These are phyloP conservation scores for Pseudocercospora eumusae DNA, from an alignment of 2,329 filamentous ascomycete genomes.

Conservation along the genomic window DNA sequence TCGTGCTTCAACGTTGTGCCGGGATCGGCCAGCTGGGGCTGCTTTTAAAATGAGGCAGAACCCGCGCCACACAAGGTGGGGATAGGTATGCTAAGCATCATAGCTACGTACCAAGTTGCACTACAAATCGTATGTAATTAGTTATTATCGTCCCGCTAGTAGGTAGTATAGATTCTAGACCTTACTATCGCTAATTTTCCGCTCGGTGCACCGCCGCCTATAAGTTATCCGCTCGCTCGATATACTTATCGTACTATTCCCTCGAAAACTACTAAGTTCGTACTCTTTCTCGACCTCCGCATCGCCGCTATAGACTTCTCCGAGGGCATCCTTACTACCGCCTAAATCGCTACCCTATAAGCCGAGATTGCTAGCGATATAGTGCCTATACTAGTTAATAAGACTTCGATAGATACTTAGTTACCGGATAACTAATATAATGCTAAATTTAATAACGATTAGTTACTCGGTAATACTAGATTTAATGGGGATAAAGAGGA, in stretches of 20 bases:
- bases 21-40: slow-evolving; percentile 1
- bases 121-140: background rate
- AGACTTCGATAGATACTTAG: background rate
- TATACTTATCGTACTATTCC: background rate
- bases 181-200: background rate
- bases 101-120: background rate
- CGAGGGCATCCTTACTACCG: background rate
- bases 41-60: background rate
- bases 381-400: background rate
- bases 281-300: background rate
- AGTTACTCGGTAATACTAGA: too few relatives aligned
- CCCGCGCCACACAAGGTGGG: too few relatives aligned
- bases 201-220: background rate
- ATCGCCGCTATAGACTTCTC: background rate
- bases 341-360: background rate
- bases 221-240: background rate
- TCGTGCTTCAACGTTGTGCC: background rate
- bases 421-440: background rate
- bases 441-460: background rate
- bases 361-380: background rate
- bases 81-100: background rate
- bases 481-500: too few relatives aligned
- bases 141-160: background rate
- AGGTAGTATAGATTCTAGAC: background rate
- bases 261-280: background rate